Percentiles rank a stretch among this genome's conserved stretches.
Conservation (phyloP, 495 filamentous ascomycete species). For the Hypoxylon cercidicola region DNA sequence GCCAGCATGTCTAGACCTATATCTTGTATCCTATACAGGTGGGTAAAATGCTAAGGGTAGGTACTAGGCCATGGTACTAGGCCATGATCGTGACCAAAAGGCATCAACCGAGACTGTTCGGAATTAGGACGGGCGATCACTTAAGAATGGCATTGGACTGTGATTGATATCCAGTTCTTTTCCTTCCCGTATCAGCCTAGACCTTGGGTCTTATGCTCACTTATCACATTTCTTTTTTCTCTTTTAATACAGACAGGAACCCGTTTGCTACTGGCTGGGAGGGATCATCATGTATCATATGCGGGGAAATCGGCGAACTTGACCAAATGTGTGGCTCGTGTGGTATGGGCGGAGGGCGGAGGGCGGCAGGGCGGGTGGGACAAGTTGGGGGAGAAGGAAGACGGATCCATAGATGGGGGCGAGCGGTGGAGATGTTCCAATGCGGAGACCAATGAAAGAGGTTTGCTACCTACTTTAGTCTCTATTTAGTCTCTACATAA, state of each 20-base stretch:
- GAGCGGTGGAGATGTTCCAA: slow-evolving; percentile 12
- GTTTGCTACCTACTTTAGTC: neutral
- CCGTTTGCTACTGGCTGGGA: slow-evolving; percentile 2
- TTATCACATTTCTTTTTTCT: slow-evolving; percentile 17
- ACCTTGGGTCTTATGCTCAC: neutral
- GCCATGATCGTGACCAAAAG: too few relatives aligned
- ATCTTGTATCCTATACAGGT: neutral
- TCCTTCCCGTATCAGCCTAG: neutral
- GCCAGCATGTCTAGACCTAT: neutral
- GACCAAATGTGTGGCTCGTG: too few relatives aligned
- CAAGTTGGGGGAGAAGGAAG: slow-evolving; percentile 34
- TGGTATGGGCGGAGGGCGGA: slow-evolving; percentile 2
- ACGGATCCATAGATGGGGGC: neutral
- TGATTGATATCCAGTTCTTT: too few relatives aligned
- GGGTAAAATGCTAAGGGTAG: too few relatives aligned
- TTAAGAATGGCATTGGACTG: neutral
- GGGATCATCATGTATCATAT: slow-evolving; percentile 19
- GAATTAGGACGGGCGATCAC: neutral
- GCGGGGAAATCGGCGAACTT: slow-evolving; percentile 29
- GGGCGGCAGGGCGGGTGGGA: neutral
- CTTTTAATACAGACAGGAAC: slow-evolving; percentile 6
- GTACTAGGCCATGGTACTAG: too few relatives aligned
- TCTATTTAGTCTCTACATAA: too few relatives aligned
- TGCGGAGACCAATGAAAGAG: slow-evolving; percentile 40
- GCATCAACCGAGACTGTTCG: neutral